Conservation (phyloP, 2,329 filamentous ascomycete species). For the Fusarium xylarioides region DNA sequence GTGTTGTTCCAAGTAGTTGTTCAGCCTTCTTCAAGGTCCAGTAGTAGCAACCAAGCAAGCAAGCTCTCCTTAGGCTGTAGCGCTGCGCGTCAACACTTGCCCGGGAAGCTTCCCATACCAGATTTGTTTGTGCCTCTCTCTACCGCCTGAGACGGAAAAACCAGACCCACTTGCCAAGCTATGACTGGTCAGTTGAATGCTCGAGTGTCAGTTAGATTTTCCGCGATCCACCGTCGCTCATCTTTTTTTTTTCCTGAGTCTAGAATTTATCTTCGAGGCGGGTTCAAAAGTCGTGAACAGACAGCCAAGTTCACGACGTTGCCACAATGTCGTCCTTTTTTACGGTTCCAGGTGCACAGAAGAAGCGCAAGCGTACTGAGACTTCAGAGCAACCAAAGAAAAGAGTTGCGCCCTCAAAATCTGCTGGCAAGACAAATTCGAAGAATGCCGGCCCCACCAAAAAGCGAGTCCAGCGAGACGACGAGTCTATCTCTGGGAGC, state of each 20-base stretch:
- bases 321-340: conserved; percentile 92
- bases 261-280: conserved; percentile 44
- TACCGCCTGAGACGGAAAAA: conserved; percentile 49
- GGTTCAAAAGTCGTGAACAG: conserved; percentile 42
- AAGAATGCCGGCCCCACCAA: conserved; percentile 52
- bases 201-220: conserved; percentile 23
- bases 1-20: conserved; percentile 27
- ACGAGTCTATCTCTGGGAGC: conserved; percentile 86
- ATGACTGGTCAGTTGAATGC: conserved; percentile 38
- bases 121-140: conserved; percentile 43
- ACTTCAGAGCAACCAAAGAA: conserved; percentile 68
- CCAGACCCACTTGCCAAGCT: conserved; percentile 30
- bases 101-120: conserved; percentile 32
- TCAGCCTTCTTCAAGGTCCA: conserved; percentile 38
- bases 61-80: conserved; percentile 50
- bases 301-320: conserved; percentile 38
- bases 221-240: conserved; percentile 43
- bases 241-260: conserved; percentile 53
- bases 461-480: conserved; percentile 61
- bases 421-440: conserved; percentile 53
- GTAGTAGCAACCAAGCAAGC: conserved; percentile 39
- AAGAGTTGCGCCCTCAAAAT: conserved; percentile 60
- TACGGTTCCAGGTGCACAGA: conserved; percentile 83
- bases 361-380: conserved; percentile 83
- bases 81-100: conserved; percentile 49